These are phyloP conservation scores for Berberis vulgaris DNA, from an alignment of 164 flowering plant species.

Conservation along the genomic window DNA sequence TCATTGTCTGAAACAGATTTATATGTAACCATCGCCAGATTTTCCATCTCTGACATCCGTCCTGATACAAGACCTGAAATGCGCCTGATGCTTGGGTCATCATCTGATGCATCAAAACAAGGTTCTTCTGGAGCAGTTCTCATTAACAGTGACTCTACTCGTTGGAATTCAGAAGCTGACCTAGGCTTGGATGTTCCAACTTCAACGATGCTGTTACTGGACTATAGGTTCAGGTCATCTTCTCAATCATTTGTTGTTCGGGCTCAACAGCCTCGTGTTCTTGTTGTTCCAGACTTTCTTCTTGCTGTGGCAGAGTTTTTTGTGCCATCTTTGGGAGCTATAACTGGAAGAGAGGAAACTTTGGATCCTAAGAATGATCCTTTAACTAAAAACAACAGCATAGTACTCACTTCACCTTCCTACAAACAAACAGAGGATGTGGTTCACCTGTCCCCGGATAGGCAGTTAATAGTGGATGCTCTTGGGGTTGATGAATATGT, in stretches of 20 bases:
- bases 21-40: constrained; percentile 80
- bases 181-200: constrained; percentile 36
- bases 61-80: constrained; percentile 86
- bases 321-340: constrained; percentile 82
- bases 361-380: constrained; percentile 93
- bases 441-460: constrained; percentile 59
- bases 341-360: constrained; percentile 88
- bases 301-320: constrained; percentile 88
- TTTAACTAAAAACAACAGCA: constrained; percentile 41
- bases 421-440: constrained; percentile 75
- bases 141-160: constrained; percentile 18
- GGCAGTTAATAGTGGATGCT: constrained; percentile 69
- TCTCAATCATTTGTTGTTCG: constrained; percentile 84
- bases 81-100: constrained; percentile 97
- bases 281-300: constrained; percentile 93
- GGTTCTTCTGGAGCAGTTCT: constrained; percentile 24
- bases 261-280: constrained; percentile 87
- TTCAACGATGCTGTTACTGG: constrained; percentile 90
- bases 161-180: constrained; percentile 23
- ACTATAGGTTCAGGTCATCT: constrained; percentile 59
- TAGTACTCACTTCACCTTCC: constrained; percentile 50
- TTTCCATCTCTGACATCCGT: constrained; percentile 76
- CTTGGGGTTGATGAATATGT: constrained; percentile 62
- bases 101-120: constrained; percentile 61
- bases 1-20: constrained; percentile 85